phyloP scores from a whole-genome alignment of 805 yeast species.

The Candida boleticola region DNA sequence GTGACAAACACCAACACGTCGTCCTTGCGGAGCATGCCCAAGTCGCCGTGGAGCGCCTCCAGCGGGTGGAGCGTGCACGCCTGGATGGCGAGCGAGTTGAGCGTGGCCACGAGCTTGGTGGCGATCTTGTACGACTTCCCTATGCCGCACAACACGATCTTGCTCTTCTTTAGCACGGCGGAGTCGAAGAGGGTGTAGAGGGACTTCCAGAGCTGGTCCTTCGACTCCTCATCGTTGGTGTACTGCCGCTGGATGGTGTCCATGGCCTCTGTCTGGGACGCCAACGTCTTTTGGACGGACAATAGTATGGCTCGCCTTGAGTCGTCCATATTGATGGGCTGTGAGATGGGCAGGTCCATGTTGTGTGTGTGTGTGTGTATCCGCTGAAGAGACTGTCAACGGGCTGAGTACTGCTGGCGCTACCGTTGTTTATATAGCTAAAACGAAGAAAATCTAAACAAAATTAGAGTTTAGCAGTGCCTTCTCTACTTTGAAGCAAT shows the following conservation, averaged over 20 bases:
- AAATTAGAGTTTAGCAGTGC: no score
- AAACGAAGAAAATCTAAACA: no score
- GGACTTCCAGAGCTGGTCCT: slow-evolving; percentile 41
- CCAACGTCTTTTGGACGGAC: slow-evolving; percentile 41
- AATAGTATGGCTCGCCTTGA: slow-evolving; percentile 13
- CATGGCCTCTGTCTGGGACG: slow-evolving; percentile 48
- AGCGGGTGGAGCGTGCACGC: slow-evolving; percentile 73
- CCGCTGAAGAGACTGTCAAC: no score
- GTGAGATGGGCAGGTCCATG: no score
- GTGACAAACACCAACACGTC: slow-evolving; percentile 66
- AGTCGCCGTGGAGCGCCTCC: slow-evolving; percentile 89
- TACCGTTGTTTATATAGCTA: no score
- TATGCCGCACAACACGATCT: slow-evolving; percentile 75
- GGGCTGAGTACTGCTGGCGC: no score
- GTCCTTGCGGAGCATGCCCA: slow-evolving; percentile 63
- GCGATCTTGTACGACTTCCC: slow-evolving; percentile 86
- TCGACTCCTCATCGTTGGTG: slow-evolving; percentile 43
- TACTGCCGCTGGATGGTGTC: slow-evolving; percentile 45
- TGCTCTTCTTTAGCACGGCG: slow-evolving; percentile 47
- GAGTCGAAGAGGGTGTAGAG: slow-evolving; percentile 34
- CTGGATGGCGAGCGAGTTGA: slow-evolving; percentile 73
- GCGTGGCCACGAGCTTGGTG: slow-evolving; percentile 73
- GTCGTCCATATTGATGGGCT: not conserved
- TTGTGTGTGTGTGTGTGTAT: no score
- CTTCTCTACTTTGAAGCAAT: no score